Evolutionary conservation across 2,329 filamentous ascomycete genomes (phyloP), one percentile per base, ranked within the genome.

Genomic region (Fusarium agapanthi): DNA sequence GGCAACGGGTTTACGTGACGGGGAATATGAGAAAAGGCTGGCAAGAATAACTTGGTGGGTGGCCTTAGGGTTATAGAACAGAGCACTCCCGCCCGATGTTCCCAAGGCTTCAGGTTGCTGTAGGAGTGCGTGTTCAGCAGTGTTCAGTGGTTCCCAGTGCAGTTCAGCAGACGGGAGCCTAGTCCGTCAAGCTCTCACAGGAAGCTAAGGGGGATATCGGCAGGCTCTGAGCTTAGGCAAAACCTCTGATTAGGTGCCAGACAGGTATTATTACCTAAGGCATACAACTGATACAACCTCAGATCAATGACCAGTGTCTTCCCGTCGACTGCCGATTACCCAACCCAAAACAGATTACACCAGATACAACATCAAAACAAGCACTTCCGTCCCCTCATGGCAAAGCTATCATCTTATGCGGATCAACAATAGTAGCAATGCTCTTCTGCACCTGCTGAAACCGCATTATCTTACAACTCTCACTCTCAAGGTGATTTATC

Each of bases 401-500:
- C 5, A 56, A n/a, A 26, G 32, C 28, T 24, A 77, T 66, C 35
- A 71, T 65, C 28, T 34, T 50, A 41, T 67, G 41, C 3, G 71
- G 61, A 18, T 66, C 43, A 12, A 77, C 47, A 24, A 79, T 63
- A 15, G 50, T 34, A 11, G 61, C 10, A n/a, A 78, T 63, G 80
- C 81, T 59, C 1, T 47, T 69, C 76, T 84, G 81, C 3, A 83
- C 81, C 5, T 72, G 75, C 35, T 80, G 77, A 60, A 85, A 85
- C 8, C 81, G 76, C 62, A 81, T 81, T 35, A 73, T 81, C 7
- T 77, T 78, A 59, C 84, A 86, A 8, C 67, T 71, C 73, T 86
- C 83, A 69, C 83, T 86, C 76, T 86, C 84, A 12, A 85, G 76
- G 47, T 86, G 84, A 64, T 84, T 85, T 59, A 85, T 79, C 11